phyloP scores from a whole-genome alignment of 1,139 yeast genomes.

The Pichia terricola region DNA sequence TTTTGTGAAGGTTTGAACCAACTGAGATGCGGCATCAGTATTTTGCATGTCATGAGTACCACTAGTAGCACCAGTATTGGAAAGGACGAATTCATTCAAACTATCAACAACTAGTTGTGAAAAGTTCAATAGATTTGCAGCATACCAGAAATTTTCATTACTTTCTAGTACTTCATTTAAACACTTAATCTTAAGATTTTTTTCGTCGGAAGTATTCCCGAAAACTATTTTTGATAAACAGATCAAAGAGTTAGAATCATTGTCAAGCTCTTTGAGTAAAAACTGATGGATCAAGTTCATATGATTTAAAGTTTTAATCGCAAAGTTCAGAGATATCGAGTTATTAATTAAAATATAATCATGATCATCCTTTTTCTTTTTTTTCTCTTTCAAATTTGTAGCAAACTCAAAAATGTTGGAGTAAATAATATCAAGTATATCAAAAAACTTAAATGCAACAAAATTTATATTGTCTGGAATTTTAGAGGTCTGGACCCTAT shows the following conservation, averaged over 20 bases:
- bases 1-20: conserved; percentile 21
- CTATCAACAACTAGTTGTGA: conserved; percentile 20
- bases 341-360: conserved; percentile 10
- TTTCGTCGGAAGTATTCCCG: conserved; percentile 10
- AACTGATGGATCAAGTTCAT: conserved; percentile 20
- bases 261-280: conserved; percentile 22
- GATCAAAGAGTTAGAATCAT: conserved; percentile 24
- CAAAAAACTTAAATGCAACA: conserved; percentile 21
- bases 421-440: conserved; percentile 17
- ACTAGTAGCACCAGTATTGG: conserved; percentile 21
- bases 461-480: conserved; percentile 20
- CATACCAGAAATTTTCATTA: conserved; percentile 20
- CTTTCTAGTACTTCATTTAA: conserved; percentile 10
- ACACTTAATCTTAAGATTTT: conserved; percentile 14
- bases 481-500: conserved; percentile 14
- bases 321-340: conserved; percentile 14
- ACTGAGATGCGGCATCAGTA: conserved; percentile 20
- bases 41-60: conserved; percentile 9
- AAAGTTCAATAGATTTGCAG: conserved; percentile 19
- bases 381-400: conserved; percentile 5
- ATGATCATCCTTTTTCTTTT: conserved; percentile 8
- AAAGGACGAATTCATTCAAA: conserved; percentile 23
- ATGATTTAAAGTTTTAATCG: conserved; percentile 18
- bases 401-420: conserved; percentile 19
- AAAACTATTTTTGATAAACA: conserved; percentile 19